Conservation (phyloP, 345 rosid genomes). For the Melaleuca quinquenervia region DNA sequence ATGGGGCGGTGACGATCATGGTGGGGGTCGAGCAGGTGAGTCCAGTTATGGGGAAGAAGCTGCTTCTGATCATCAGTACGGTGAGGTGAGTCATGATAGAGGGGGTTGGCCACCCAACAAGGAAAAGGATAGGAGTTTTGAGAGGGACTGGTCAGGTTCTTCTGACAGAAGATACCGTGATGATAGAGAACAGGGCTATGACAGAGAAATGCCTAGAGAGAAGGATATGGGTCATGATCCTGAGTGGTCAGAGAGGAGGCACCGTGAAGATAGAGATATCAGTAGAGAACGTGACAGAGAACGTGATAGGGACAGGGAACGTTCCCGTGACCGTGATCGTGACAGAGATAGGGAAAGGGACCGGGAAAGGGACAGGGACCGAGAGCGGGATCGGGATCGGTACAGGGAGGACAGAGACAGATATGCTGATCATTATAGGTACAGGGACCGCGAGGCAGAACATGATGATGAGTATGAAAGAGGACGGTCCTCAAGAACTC, state of each 20-base stretch:
- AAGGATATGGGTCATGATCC: conserved; percentile 46
- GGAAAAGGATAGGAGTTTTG: conserved; percentile 61
- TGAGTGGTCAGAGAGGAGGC: conserved; percentile 51
- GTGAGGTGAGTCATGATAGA: conserved; percentile 61
- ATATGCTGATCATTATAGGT: conserved; percentile 44
- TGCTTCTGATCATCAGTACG: conserved; percentile 73
- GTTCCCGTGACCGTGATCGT: conserved; percentile 43
- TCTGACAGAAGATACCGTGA: conserved; percentile 68
- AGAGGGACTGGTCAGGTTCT: conserved; percentile 67
- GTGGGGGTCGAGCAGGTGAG: conserved; percentile 65
- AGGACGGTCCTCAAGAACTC: conserved; percentile 54
- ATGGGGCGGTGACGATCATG: conserved; percentile 65
- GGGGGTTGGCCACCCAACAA: conserved; percentile 43
- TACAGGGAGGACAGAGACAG: conserved; percentile 56
- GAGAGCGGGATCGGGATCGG: conserved; percentile 54
- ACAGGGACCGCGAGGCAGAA: conserved; percentile 45
- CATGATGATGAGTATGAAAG: conserved; percentile 63
- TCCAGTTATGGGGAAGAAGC: conserved; percentile 87
- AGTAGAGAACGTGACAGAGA: conserved; percentile 59
- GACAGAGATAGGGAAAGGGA: conserved; percentile 24
- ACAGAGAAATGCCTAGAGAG: conserved; percentile 52
- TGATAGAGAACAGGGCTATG: conserved; percentile 50
- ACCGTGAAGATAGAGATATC: conserved; percentile 47
- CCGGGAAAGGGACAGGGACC: conserved; percentile 39
- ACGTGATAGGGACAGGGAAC: conserved; percentile 50